Percentiles rank a stretch among this genome's conserved stretches.
Evolutionary conservation across 2,329 filamentous ascomycete genomes (phyloP).

Genomic region (Phyllosticta ampelicida): DNA sequence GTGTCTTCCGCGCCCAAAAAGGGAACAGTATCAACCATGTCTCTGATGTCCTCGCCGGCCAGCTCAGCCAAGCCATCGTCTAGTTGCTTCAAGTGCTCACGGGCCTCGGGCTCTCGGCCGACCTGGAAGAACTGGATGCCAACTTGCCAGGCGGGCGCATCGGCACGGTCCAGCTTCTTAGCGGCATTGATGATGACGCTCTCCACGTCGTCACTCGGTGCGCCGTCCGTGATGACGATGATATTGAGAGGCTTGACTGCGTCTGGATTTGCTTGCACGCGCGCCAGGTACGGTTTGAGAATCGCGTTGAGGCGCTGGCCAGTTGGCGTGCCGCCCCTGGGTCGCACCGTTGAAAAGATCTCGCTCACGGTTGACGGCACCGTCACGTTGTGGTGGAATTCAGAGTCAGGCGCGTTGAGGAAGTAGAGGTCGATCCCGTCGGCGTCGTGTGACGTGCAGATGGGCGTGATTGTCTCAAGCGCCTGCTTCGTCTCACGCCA

Average conservation of each 20-base stretch:
- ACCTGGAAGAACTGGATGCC: slow-evolving; percentile 97
- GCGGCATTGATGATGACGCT: slow-evolving; percentile 56
- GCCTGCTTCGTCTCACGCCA: slow-evolving; percentile 68
- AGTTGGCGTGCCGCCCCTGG: slow-evolving; percentile 60
- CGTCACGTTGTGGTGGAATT: slow-evolving; percentile 56
- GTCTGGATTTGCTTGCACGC: slow-evolving; percentile 39
- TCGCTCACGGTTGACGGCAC: slow-evolving; percentile 46
- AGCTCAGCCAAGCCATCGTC: slow-evolving; percentile 59
- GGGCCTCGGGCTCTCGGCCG: slow-evolving; percentile 58
- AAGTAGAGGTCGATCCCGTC: slow-evolving; percentile 92
- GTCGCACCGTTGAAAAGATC: slow-evolving; percentile 60
- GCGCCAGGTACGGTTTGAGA: slow-evolving; percentile 57
- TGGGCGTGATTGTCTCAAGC: slow-evolving; percentile 63
- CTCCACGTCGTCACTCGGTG: slow-evolving; percentile 68
- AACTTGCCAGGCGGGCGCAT: slow-evolving; percentile 69
- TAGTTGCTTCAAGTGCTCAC: slow-evolving; percentile 54
- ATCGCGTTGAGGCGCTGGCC: slow-evolving; percentile 62
- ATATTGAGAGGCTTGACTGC: slow-evolving; percentile 71
- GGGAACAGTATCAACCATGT: slow-evolving; percentile 87
- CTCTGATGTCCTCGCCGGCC: slow-evolving; percentile 49
- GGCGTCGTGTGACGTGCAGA: slow-evolving; percentile 67
- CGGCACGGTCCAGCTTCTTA: slow-evolving; percentile 55
- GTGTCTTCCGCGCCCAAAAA: slow-evolving; percentile 46
- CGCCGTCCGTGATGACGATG: slow-evolving; percentile 87
- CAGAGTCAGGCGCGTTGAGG: slow-evolving; percentile 56